Evolutionary conservation across 768 basidiomycete genomes (phyloP).

Genomic region (Russula ochroleuca): DNA sequence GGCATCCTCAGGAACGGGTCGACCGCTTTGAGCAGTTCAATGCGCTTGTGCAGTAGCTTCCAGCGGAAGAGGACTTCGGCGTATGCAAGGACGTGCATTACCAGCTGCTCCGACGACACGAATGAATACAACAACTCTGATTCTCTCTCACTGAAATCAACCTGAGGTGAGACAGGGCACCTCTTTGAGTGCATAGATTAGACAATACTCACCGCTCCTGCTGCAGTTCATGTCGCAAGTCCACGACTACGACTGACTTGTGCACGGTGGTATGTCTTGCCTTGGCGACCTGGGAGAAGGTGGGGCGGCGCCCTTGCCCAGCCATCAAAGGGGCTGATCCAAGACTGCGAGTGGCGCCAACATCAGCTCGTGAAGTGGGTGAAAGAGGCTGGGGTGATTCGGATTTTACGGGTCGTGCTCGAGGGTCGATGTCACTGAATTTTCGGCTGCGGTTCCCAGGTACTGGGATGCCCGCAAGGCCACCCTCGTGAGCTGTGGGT

Average conservation of each 20-base stretch:
- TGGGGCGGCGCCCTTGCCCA: constrained; percentile 34
- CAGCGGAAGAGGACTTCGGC: constrained; percentile 73
- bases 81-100: constrained; percentile 61
- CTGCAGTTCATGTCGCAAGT: constrained; percentile 27
- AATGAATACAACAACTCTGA: neutral
- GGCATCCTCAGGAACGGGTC: constrained; percentile 30
- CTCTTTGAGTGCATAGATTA: neutral
- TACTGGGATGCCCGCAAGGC: constrained; percentile 33
- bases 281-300: constrained; percentile 42
- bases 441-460: constrained; percentile 27
- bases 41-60: constrained; percentile 63
- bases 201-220: constrained; percentile 17
- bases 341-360: constrained; percentile 23
- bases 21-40: constrained; percentile 69
- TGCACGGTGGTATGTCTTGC: constrained; percentile 34
- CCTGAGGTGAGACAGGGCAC: neutral
- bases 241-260: constrained; percentile 40
- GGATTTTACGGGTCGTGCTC: constrained; percentile 3
- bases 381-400: constrained; percentile 11
- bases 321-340: constrained; percentile 10
- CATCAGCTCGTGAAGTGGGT: constrained; percentile 42
- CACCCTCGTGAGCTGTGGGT: constrained; percentile 26
- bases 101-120: constrained; percentile 37
- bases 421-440: constrained; percentile 15
- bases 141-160: constrained; percentile 6